A percentile compares a stretch with the other conserved stretches of the same genome.
Evolutionary conservation across 495 filamentous ascomycete species (phyloP).

Genomic region (Talaromyces adpressus): DNA sequence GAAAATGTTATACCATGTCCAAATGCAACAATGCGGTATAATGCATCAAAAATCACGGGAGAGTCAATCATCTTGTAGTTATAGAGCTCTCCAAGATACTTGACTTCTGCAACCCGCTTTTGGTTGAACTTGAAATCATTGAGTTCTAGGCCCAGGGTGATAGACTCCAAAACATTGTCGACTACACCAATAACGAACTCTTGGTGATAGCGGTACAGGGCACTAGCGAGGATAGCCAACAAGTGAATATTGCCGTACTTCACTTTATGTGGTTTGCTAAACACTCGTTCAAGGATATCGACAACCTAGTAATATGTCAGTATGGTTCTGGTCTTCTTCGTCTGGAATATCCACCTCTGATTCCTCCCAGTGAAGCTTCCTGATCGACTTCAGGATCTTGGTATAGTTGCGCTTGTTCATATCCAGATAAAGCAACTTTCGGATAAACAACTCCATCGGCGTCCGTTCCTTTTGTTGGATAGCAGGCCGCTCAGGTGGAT

Average conservation of each 20-base stretch:
- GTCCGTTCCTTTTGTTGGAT: slow-evolving; percentile 95
- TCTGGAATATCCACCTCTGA: slow-evolving; percentile 49
- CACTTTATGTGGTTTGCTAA: slow-evolving; percentile 92
- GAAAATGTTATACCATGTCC: slow-evolving; percentile 59
- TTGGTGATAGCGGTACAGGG: slow-evolving; percentile 84
- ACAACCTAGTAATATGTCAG: slow-evolving; percentile 52
- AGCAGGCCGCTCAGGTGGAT: slow-evolving; percentile 86
- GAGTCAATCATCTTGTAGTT: slow-evolving; percentile 98
- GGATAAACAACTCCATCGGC: slow-evolving; percentile 85
- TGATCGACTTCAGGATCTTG: slow-evolving; percentile 85
- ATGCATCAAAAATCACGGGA: slow-evolving; percentile 86
- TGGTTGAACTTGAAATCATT: slow-evolving; percentile 99
- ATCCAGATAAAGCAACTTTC: slow-evolving; percentile 84
- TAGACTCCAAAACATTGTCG: slow-evolving; percentile 83
- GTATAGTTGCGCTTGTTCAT: slow-evolving; percentile 92
- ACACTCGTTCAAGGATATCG: slow-evolving; percentile 78
- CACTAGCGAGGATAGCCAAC: slow-evolving; percentile 83
- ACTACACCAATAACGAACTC: slow-evolving; percentile 83
- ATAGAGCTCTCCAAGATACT: slow-evolving; percentile 95
- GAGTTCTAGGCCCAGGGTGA: slow-evolving; percentile 81
- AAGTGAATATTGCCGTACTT: slow-evolving; percentile 97
- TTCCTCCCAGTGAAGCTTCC: slow-evolving; percentile 97
- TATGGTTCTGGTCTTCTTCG: not conserved
- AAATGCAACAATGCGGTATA: slow-evolving; percentile 91
- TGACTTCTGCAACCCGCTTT: slow-evolving; percentile 88